phyloP scores from a whole-genome alignment of 2,329 filamentous ascomycete genomes.

The Magnaporthiopsis rhizophila region DNA sequence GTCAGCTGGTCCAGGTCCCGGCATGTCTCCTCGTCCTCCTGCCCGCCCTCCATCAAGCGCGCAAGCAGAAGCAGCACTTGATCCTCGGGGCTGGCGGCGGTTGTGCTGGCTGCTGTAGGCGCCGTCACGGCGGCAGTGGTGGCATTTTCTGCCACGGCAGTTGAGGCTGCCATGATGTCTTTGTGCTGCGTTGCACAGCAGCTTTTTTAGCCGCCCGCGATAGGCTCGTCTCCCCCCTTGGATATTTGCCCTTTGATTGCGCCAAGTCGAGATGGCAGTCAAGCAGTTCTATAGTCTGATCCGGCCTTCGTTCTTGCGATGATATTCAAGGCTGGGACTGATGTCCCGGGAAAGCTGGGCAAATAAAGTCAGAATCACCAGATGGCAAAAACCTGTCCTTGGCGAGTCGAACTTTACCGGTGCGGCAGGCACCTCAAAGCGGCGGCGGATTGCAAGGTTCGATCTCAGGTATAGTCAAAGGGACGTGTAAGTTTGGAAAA shows the following conservation, averaged over 20 bases:
- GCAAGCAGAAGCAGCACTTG: constrained; percentile 73
- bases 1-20: constrained; percentile 50
- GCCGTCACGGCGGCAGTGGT: not conserved
- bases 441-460: no score
- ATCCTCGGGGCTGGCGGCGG: constrained; percentile 37
- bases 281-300: not conserved
- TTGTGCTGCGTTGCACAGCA: not conserved
- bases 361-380: not conserved
- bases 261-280: not conserved
- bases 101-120: not conserved
- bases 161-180: constrained; percentile 1
- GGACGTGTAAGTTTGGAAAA: not conserved
- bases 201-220: not conserved
- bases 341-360: no score
- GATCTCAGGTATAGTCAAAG: not conserved
- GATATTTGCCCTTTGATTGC: not conserved
- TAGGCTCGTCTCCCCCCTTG: not conserved
- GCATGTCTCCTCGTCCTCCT: constrained; percentile 68
- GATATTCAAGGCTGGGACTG: not conserved
- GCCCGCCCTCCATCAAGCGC: constrained; percentile 81
- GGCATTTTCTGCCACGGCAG: not conserved
- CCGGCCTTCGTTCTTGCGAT: not conserved
- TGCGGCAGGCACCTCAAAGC: not conserved
- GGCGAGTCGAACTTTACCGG: not conserved
- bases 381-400: not conserved